These are phyloP conservation scores for Poa annua DNA, from an alignment of 176 grass and related monocot species.

Conservation along the genomic window DNA sequence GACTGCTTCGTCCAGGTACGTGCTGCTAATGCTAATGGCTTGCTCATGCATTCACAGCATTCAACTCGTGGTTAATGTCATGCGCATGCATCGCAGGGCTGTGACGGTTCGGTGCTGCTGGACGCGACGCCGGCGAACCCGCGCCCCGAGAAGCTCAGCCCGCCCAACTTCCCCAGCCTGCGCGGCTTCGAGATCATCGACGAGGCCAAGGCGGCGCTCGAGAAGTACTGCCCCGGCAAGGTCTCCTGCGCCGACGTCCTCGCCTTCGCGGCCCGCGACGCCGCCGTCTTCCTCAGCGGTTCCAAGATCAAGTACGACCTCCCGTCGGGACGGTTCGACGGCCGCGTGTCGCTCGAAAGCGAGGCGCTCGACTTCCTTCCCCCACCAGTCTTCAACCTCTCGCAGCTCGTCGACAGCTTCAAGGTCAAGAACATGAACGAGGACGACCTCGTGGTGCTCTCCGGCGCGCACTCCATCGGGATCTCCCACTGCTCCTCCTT, in stretches of 20 bases:
- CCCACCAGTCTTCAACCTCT: neutral
- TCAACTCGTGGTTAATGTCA: neutral
- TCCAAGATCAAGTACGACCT: constrained; percentile 36
- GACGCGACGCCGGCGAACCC: neutral
- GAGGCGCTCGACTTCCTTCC: constrained; percentile 43
- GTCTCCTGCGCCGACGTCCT: constrained; percentile 51
- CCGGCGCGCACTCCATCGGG: constrained; percentile 59
- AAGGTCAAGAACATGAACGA: constrained; percentile 22
- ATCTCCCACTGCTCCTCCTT: constrained; percentile 60
- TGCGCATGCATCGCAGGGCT: neutral
- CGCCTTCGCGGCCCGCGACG: constrained; percentile 40
- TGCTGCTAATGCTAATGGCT: too few species aligned
- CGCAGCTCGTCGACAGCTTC: constrained; percentile 42
- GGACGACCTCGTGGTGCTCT: constrained; percentile 57
- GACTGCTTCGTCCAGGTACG: constrained; percentile 74
- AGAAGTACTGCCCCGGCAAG: neutral
- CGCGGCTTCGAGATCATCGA: constrained; percentile 61
- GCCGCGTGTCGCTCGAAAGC: constrained; percentile 32
- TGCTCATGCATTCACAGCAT: too few species aligned
- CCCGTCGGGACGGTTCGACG: constrained; percentile 46
- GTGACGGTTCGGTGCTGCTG: constrained; percentile 15
- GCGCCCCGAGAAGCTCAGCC: constrained; percentile 11
- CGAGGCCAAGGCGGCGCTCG: constrained; percentile 37
- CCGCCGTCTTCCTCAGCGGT: neutral
- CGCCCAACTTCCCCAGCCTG: constrained; percentile 18